Evolutionary conservation across 2,329 filamentous ascomycete species (phyloP).

Genomic region (Torrubiella hemipterigena): DNA sequence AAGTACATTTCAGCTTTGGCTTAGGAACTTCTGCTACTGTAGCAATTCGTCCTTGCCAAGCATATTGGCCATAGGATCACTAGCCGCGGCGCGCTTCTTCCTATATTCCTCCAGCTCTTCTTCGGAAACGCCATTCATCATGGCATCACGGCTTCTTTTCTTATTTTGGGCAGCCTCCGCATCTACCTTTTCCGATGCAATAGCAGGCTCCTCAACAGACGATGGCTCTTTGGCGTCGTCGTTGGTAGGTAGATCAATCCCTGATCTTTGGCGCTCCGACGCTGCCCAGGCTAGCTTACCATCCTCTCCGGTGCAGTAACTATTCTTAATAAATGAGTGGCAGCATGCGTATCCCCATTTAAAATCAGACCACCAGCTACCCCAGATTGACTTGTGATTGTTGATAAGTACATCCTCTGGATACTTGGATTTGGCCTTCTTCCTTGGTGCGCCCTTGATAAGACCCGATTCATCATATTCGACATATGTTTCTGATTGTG

Average conservation of each 20-base stretch:
- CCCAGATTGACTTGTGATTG: constrained; percentile 90
- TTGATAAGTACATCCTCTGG: constrained; percentile 76
- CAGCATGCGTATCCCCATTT: constrained; percentile 95
- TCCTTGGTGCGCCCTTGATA: constrained; percentile 77
- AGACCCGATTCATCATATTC: constrained; percentile 88
- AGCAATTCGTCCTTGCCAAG: constrained; percentile 61
- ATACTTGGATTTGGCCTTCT: constrained; percentile 78
- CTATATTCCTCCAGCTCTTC: constrained; percentile 81
- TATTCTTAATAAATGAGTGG: constrained; percentile 88
- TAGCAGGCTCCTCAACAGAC: constrained; percentile 17
- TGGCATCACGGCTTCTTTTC: constrained; percentile 68
- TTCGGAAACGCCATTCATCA: constrained; percentile 67
- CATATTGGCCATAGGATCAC: constrained; percentile 81
- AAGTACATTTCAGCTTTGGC: constrained; percentile 1
- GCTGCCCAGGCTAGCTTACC: constrained; percentile 73
- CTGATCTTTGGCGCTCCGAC: constrained; percentile 49
- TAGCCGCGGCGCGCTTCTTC: constrained; percentile 56
- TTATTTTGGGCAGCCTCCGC: constrained; percentile 28
- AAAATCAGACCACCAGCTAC: constrained; percentile 94
- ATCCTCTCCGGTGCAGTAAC: constrained; percentile 89
- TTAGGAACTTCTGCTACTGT: constrained; percentile 12
- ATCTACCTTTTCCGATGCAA: constrained; percentile 11
- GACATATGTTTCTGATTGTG: constrained; percentile 75
- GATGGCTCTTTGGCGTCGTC: constrained; percentile 12
- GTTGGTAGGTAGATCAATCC: constrained; percentile 23